Base-by-base conservation (phyloP, 805 yeast species). In the Zygotorulaspora danielsina region DNA sequence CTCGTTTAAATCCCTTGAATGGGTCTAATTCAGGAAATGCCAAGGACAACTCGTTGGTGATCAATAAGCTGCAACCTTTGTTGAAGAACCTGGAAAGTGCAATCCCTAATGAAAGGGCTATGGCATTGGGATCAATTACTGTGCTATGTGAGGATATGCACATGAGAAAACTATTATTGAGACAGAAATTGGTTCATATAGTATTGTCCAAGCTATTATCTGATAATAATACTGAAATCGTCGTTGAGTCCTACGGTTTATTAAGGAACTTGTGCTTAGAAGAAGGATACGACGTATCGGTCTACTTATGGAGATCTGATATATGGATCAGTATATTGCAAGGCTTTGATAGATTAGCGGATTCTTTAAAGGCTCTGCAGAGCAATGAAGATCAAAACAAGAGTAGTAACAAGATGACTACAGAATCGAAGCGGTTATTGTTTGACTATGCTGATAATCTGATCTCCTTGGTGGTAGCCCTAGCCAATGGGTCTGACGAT, bases 221-320 rank as follows among this genome's bases (percentile, higher is more conserved):
- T 32, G 95, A 86, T 56, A 56, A 71, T 15, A 72, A 81, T 48
- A 80, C 79, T 40, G 96, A 87, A 49, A 76, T 86, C 32, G 81
- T 84, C 13, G 83, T 84, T 15, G 94, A 84, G 52, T 71, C 90
- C 1, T 81, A 78, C 51, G 97, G 96, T 1, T 66, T 90, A 17
- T 65, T 93, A 46, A 74, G 96, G 57, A 87, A 84, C 55, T 56
- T 90, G 40, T 81, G 83, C 2, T 70, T 86, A 38, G 95, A 86
- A 55, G 95, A 88, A 63, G 97, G 96, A 15, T 81, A 85, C 51
- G 95, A 86, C 47, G 73, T 86, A 25, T 78, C 87, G 19, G 74
- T 76, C 15, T 77, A 75, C 58, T 59, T 84, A 38, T 83, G 94
- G 84, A 75, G 97, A 56, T 77, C 78, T 12, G 78, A 83, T 45